phyloP scores from a whole-genome alignment of 2,329 filamentous ascomycete species.

The Sphaceloma murrayae region DNA sequence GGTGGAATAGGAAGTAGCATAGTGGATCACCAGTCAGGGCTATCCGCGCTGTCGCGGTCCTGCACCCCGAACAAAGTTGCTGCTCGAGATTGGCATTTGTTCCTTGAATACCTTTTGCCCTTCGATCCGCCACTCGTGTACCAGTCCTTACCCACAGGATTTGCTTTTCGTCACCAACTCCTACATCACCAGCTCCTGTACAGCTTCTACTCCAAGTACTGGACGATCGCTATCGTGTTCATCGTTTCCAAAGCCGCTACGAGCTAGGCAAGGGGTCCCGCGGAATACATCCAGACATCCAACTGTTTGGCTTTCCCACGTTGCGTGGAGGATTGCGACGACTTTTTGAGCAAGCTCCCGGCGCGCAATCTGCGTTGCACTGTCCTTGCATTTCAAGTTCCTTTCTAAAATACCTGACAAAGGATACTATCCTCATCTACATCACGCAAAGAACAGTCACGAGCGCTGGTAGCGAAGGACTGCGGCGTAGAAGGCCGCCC shows the following conservation, averaged over 20 bases:
- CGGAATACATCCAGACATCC: neutral
- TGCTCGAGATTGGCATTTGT: too few relatives aligned
- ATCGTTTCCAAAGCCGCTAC: constrained; percentile 11
- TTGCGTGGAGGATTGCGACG: constrained; percentile 15
- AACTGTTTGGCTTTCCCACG: neutral
- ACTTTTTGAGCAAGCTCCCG: constrained; percentile 1
- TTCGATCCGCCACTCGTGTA: constrained; percentile 3
- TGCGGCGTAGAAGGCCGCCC: constrained; percentile 15
- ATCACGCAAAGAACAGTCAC: constrained; percentile 10
- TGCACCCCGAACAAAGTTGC: too few relatives aligned
- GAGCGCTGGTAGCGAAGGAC: constrained; percentile 13
- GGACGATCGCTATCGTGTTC: neutral
- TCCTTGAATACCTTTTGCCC: neutral
- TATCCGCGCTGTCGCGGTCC: neutral
- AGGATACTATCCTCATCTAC: neutral
- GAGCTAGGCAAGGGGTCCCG: constrained; percentile 3
- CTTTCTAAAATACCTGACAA: too few relatives aligned
- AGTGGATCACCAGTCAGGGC: too few relatives aligned
- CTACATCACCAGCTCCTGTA: too few relatives aligned
- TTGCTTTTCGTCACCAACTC: too few relatives aligned
- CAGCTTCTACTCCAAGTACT: too few relatives aligned
- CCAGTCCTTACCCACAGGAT: constrained; percentile 1
- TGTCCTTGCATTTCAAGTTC: constrained; percentile 8
- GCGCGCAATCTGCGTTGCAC: neutral
- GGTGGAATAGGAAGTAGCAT: too few relatives aligned